These are phyloP conservation scores for Rusavskia elegans DNA, from an alignment of 495 filamentous ascomycete species.

Conservation along the genomic window DNA sequence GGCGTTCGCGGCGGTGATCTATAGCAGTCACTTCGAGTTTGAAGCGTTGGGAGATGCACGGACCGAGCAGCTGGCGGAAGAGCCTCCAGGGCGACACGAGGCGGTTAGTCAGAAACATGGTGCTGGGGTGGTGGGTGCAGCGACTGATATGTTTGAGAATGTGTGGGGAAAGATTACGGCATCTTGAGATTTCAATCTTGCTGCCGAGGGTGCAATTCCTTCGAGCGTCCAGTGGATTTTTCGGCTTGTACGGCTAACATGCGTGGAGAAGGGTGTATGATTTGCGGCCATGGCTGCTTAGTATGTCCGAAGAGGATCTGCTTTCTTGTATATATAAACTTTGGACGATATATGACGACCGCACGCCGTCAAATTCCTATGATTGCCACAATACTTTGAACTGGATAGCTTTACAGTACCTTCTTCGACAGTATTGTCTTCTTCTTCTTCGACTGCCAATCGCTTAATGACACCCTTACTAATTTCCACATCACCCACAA, in stretches of 20 bases:
- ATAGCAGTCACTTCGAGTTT: slow-evolving; percentile 80
- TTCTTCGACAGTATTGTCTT: background rate
- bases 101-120: slow-evolving; percentile 4
- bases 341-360: no score
- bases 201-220: background rate
- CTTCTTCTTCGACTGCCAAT: background rate
- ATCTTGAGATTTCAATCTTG: background rate
- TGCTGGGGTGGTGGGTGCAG: slow-evolving; percentile 2
- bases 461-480: slow-evolving; percentile 19
- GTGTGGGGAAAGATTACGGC: slow-evolving; percentile 48
- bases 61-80: slow-evolving; percentile 13
- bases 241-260: background rate
- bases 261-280: background rate
- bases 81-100: slow-evolving; percentile 12
- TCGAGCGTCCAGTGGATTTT: background rate
- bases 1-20: slow-evolving; percentile 86
- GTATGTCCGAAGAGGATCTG: no score
- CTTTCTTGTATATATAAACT: no score
- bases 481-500: slow-evolving; percentile 61
- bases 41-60: slow-evolving; percentile 28
- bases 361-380: no score
- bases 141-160: slow-evolving; percentile 34
- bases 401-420: background rate
- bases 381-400: no score
- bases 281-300: background rate